These are phyloP conservation scores for Bothriochloa decipiens DNA, from an alignment of 176 grass and related monocot species.

Conservation along the genomic window DNA sequence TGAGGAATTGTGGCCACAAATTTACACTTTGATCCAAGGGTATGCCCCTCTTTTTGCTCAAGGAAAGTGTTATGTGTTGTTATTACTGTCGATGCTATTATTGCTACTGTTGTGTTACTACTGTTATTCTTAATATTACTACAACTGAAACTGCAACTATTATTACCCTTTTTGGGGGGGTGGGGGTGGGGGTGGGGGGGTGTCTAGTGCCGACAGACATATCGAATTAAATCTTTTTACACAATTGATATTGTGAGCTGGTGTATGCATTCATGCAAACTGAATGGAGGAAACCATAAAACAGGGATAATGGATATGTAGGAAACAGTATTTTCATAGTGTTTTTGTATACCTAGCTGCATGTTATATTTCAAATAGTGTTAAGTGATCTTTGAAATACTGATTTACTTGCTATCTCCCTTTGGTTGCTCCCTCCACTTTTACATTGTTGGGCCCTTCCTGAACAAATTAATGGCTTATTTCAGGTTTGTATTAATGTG, in stretches of 20 bases:
- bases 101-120: neutral
- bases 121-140: neutral
- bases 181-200: too few relatives aligned
- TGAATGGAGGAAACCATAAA: neutral
- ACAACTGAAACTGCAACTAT: neutral
- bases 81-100: neutral
- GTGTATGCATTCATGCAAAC: neutral
- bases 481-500: conserved; percentile 89
- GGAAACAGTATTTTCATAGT: neutral
- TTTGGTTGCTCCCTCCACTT: neutral
- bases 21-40: conserved; percentile 75
- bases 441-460: neutral
- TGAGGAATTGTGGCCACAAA: conserved; percentile 78
- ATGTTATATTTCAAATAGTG: neutral
- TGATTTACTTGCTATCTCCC: neutral
- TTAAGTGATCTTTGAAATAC: neutral
- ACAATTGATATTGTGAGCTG: neutral
- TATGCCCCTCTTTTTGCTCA: conserved; percentile 46
- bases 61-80: neutral
- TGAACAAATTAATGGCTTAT: conserved; percentile 16
- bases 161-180: neutral
- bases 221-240: neutral
- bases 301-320: neutral
- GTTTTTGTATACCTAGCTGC: neutral
- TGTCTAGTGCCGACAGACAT: neutral